A percentile compares a stretch with the other conserved stretches of the same genome.
Evolutionary conservation across 768 basidiomycete genomes (phyloP).

Genomic region (Nidularia pulvinata): DNA sequence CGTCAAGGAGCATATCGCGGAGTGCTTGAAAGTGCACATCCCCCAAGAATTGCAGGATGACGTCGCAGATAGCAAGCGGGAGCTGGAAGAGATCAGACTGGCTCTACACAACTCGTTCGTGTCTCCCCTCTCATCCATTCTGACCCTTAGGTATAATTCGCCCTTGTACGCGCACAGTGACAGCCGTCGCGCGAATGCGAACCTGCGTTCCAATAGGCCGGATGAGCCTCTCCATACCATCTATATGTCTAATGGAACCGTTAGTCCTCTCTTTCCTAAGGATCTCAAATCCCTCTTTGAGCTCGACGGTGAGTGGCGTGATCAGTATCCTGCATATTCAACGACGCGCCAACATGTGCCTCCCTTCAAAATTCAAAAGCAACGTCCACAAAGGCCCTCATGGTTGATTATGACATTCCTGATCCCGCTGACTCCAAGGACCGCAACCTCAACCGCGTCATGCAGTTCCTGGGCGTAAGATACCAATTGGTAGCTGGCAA

Average conservation of each 20-base stretch:
- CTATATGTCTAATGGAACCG: slow-evolving; percentile 41
- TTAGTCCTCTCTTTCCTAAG: slow-evolving; percentile 50
- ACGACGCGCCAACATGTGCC: background rate
- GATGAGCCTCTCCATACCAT: slow-evolving; percentile 44
- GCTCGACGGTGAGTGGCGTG: slow-evolving; percentile 42
- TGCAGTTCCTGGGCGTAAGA: slow-evolving; percentile 56
- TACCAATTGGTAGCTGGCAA: slow-evolving; percentile 50
- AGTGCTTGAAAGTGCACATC: slow-evolving; percentile 43
- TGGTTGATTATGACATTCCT: slow-evolving; percentile 33
- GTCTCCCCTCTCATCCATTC: background rate
- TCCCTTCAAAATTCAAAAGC: slow-evolving; percentile 13
- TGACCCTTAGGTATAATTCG: background rate
- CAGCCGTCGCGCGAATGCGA: slow-evolving; percentile 52
- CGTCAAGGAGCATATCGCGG: slow-evolving; percentile 48
- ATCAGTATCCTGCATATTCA: background rate
- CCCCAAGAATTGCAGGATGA: slow-evolving; percentile 49
- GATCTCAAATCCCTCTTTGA: slow-evolving; percentile 49
- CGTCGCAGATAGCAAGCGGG: slow-evolving; percentile 36
- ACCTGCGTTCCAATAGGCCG: slow-evolving; percentile 37
- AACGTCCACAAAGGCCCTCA: slow-evolving; percentile 28
- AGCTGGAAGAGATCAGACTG: slow-evolving; percentile 44
- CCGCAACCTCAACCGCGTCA: slow-evolving; percentile 52
- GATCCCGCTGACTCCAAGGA: slow-evolving; percentile 37
- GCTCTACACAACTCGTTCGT: slow-evolving; percentile 60
- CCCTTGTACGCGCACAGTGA: slow-evolving; percentile 47